These are phyloP conservation scores for Backusella mclennaniae DNA, from an alignment of 192 early-diverging fungal species.

Conservation along the genomic window DNA sequence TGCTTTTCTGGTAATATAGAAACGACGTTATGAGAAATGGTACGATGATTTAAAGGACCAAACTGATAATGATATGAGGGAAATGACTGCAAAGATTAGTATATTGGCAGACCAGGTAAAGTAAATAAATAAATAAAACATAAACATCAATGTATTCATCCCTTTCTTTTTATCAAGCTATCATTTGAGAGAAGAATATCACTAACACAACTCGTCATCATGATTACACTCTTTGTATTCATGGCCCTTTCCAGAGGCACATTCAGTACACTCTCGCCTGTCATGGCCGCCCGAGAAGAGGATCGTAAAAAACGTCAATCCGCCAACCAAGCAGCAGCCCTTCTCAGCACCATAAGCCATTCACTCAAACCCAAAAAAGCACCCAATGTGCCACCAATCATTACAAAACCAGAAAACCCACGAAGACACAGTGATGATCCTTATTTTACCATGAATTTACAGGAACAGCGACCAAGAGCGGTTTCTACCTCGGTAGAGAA, in stretches of 20 bases:
- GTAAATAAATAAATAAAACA: neutral
- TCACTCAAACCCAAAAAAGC: neutral
- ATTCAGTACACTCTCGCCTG: slow-evolving; percentile 32
- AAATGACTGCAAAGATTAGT: slow-evolving; percentile 42
- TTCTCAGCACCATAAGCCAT: neutral
- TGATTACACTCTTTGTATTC: slow-evolving; percentile 39
- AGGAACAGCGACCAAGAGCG: neutral
- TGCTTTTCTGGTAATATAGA: slow-evolving; percentile 21
- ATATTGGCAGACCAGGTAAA: slow-evolving; percentile 45
- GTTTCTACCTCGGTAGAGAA: neutral
- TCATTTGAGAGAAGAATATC: slow-evolving; percentile 46
- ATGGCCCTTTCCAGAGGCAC: slow-evolving; percentile 44
- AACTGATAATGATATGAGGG: slow-evolving; percentile 37
- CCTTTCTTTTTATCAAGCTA: slow-evolving; percentile 20
- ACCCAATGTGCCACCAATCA: neutral
- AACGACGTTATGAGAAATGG: slow-evolving; percentile 48
- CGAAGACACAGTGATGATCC: slow-evolving; percentile 5
- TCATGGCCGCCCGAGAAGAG: slow-evolving; percentile 35
- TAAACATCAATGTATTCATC: neutral
- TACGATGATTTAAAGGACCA: slow-evolving; percentile 44
- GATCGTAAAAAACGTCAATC: slow-evolving; percentile 31
- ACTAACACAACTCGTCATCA: slow-evolving; percentile 31
- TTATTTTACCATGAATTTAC: neutral
- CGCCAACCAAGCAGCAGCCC: neutral
- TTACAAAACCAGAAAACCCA: neutral